These are phyloP conservation scores for Nyctanthes arbortristis DNA, from an alignment of 257 asterid genomes.

Conservation along the genomic window DNA sequence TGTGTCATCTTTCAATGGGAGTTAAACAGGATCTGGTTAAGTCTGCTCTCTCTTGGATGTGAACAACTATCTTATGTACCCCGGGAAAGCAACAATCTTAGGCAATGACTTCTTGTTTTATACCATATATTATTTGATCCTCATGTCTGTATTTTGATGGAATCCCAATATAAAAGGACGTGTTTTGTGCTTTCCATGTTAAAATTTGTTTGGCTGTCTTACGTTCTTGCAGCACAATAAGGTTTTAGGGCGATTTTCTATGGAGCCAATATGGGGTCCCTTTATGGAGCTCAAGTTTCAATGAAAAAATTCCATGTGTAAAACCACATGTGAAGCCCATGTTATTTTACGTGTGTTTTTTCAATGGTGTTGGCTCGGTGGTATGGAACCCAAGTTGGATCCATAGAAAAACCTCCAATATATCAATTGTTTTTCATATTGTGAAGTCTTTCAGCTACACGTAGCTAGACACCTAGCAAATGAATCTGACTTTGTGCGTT, in stretches of 20 bases:
- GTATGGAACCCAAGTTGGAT: no score
- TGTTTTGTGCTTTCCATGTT: not conserved
- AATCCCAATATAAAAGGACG: not conserved
- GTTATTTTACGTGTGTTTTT: no score
- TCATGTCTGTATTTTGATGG: not conserved
- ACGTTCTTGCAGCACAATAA: not conserved
- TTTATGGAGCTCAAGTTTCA: no score
- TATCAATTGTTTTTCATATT: not conserved
- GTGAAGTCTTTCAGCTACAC: no score
- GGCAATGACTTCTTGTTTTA: constrained; percentile 3
- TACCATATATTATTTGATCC: not conserved
- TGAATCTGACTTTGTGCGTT: no score
- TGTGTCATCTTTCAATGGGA: not conserved
- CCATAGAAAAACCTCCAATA: no score
- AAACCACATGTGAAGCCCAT: no score
- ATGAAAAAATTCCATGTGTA: no score
- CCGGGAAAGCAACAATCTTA: not conserved
- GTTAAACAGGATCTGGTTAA: not conserved
- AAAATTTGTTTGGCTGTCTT: not conserved
- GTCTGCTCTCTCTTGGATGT: not conserved
- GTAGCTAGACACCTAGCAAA: not conserved
- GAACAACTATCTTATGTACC: not conserved
- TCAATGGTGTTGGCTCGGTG: no score
- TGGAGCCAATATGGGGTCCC: no score
- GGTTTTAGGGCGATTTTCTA: no score